phyloP scores from a whole-genome alignment of 176 grass and related monocot species.

The Aegilops tauschii region DNA sequence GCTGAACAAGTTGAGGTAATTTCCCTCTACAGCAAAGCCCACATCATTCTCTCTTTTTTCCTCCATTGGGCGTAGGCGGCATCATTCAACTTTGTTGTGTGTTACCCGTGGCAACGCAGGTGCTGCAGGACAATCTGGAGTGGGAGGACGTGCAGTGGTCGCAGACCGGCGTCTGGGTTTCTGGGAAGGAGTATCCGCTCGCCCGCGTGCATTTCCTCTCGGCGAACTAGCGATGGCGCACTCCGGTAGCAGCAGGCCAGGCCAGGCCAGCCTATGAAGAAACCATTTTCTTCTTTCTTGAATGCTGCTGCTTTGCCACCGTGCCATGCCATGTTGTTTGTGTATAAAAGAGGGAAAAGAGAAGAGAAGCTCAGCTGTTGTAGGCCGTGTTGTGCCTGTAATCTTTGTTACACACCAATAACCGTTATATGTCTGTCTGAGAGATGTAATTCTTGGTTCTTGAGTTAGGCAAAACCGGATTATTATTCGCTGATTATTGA shows the following conservation, averaged over 20 bases:
- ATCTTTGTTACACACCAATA: constrained; percentile 1
- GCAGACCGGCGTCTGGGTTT: constrained; percentile 75
- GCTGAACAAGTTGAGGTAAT: constrained; percentile 84
- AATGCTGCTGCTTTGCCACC: not conserved
- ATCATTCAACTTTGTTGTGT: not conserved
- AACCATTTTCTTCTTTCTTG: not conserved
- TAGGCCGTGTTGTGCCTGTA: constrained; percentile 17
- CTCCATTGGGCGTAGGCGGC: too few species aligned
- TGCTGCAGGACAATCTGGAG: constrained; percentile 81
- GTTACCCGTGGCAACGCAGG: constrained; percentile 30
- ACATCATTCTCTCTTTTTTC: not conserved
- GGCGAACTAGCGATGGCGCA: constrained; percentile 36
- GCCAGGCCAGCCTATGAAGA: not conserved
- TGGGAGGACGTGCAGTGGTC: constrained; percentile 99
- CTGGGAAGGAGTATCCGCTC: constrained; percentile 81
- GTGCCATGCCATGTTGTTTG: not conserved
- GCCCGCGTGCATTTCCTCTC: constrained; percentile 86
- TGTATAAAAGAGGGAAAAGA: constrained; percentile 2
- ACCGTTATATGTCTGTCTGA: not conserved
- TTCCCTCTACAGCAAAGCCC: not conserved
- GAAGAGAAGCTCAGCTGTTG: constrained; percentile 10
- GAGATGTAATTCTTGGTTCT: constrained; percentile 12
- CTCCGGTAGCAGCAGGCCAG: not conserved
- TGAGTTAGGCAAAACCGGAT: not conserved
- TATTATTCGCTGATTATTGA: not conserved